phyloP scores from a whole-genome alignment of 2,329 filamentous ascomycete genomes.

The Pleomassaria siparia region DNA sequence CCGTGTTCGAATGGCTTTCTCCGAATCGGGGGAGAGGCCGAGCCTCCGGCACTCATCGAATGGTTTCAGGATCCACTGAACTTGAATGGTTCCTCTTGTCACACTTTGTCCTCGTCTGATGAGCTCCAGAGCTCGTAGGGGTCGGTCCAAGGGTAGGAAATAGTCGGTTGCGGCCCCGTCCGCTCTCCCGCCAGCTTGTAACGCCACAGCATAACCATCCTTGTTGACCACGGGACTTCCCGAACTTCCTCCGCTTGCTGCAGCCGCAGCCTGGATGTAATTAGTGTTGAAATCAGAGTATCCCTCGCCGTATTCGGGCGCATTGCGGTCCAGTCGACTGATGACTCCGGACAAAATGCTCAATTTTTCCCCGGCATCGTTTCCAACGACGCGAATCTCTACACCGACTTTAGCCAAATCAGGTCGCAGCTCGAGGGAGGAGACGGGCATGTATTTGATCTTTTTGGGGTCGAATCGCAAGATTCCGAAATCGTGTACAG shows the following conservation, averaged over 20 bases:
- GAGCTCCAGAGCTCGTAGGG: constrained; percentile 81
- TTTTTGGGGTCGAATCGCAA: constrained; percentile 92
- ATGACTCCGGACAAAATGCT: constrained; percentile 98
- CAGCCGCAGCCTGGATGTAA: constrained; percentile 97
- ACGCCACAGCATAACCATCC: constrained; percentile 84
- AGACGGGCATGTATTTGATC: constrained; percentile 95
- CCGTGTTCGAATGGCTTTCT: constrained; percentile 76
- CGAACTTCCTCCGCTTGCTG: constrained; percentile 96
- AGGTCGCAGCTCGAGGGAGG: constrained; percentile 76
- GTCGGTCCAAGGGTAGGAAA: constrained; percentile 90
- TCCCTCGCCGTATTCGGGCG: constrained; percentile 94
- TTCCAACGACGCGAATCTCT: constrained; percentile 96
- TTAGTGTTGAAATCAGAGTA: constrained; percentile 97
- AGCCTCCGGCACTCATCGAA: constrained; percentile 95
- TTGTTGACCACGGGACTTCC: constrained; percentile 97
- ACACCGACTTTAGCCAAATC: constrained; percentile 85
- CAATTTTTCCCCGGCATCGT: constrained; percentile 97
- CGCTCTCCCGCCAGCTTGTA: constrained; percentile 90
- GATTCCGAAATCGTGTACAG: constrained; percentile 97
- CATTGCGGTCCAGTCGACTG: constrained; percentile 91
- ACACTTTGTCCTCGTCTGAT: constrained; percentile 76
- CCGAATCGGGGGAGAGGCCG: constrained; percentile 81
- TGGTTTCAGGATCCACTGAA: constrained; percentile 93
- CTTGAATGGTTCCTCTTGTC: constrained; percentile 94
- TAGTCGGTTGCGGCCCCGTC: constrained; percentile 98